Base-by-base conservation (phyloP, 352 stramenopile genomes). In the Halophytophthora polymorphica region DNA sequence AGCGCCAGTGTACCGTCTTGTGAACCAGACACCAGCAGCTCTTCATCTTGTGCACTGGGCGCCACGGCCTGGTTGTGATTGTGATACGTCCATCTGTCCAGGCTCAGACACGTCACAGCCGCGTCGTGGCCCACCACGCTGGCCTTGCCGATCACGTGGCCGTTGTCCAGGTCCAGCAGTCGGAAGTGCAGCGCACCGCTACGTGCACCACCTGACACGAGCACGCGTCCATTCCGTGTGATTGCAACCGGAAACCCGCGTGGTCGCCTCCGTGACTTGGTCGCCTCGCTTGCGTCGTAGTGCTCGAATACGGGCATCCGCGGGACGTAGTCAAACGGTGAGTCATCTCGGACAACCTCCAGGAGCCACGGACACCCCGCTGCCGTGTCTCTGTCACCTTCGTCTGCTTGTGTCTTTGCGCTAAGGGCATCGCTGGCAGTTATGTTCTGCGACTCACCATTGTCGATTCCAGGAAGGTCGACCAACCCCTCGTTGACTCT, bases 251-350 rank as follows among this genome's bases (percentile, higher is more conserved):
- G 84, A 25, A 91, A 89, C 3, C 21, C 52, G 33, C 31, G 44
- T 18, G 15, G 18, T 13, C 21, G 46, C 7, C 29, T 42, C 8
- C 58, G 55, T 28, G 42, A 37, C 13, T 54, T 47, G 15, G 22
- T 13, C 3, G 53, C 64, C 22, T 72, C 31, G 8, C 58, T 51
- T 14, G 61, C 54, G 8, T 61, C 31, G 17, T 47, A 36, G 17
- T 72, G 66, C 50, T 90, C 76, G 37, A 87, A 90, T 6, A 93
- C 71, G 13, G 85, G 85, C 12, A 95, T 67, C 7, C 85, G 73
- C 21, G 85, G 83, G 6, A 95, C 77, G 21, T 88, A 80, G 17
- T 93, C 85, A 44, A 93, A 90, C 6, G 79, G 82, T 13, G 82
- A 87, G 29, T 84, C 71, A 41, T 91, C 84, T 1, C 81, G 78